These are phyloP conservation scores for Linaria vulgaris DNA, from an alignment of 257 asterid genomes.

Conservation along the genomic window DNA sequence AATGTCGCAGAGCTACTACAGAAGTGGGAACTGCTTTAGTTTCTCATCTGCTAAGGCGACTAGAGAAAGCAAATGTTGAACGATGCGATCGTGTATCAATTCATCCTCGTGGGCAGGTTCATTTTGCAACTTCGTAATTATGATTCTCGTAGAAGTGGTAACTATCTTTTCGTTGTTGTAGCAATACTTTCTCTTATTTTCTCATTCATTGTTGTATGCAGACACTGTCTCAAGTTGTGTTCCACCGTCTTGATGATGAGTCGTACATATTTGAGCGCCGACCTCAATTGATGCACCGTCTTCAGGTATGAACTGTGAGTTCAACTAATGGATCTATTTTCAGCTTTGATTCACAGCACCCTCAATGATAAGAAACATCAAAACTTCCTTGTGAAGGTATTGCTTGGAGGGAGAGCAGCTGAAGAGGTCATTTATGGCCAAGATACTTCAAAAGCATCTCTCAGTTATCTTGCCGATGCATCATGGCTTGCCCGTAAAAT, in stretches of 20 bases:
- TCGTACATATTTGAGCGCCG: slow-evolving; percentile 76
- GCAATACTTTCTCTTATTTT: slow-evolving; percentile 11
- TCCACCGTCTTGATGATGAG: slow-evolving; percentile 91
- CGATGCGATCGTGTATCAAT: slow-evolving; percentile 89
- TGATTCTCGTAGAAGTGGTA: too few relatives aligned
- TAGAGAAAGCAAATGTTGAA: slow-evolving; percentile 83
- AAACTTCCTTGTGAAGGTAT: slow-evolving; percentile 48
- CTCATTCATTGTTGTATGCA: slow-evolving; percentile 35
- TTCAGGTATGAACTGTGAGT: slow-evolving; percentile 64
- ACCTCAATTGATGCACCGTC: slow-evolving; percentile 94
- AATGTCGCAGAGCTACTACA: slow-evolving; percentile 84
- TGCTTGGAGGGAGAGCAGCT: slow-evolving; percentile 96
- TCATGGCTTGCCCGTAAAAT: slow-evolving; percentile 99
- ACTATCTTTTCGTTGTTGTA: not conserved
- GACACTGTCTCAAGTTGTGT: slow-evolving; percentile 90
- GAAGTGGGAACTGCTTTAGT: slow-evolving; percentile 87
- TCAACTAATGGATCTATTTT: slow-evolving; percentile 19
- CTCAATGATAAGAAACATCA: too few relatives aligned
- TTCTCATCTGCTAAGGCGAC: slow-evolving; percentile 77
- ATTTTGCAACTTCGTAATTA: slow-evolving; percentile 13
- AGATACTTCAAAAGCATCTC: slow-evolving; percentile 88
- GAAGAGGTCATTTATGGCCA: slow-evolving; percentile 91
- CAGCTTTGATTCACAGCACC: slow-evolving; percentile 16
- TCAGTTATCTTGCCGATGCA: slow-evolving; percentile 92
- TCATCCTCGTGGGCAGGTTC: slow-evolving; percentile 94